Evolutionary conservation across 164 flowering plant species (phyloP).

Genomic region (Malania oleifera): DNA sequence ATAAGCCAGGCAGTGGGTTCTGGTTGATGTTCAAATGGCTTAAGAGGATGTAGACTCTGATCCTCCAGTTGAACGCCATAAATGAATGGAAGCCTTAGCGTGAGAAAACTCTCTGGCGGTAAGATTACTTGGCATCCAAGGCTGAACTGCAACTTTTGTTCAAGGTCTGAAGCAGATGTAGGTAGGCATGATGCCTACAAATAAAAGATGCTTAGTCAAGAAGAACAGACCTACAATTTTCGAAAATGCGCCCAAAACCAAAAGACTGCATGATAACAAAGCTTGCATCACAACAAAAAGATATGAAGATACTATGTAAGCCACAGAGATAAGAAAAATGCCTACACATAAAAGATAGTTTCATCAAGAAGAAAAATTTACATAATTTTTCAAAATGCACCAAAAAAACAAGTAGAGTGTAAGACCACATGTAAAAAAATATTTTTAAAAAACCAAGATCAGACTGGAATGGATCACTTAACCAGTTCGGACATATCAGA

Average conservation of each 20-base stretch:
- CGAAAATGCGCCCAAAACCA: neutral
- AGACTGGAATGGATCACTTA: too few species aligned
- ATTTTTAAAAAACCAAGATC: too few species aligned
- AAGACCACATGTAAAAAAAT: too few species aligned
- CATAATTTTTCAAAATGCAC: too few species aligned
- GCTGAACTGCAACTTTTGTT: conserved; percentile 58
- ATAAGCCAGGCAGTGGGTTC: conserved; percentile 78
- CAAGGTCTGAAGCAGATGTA: conserved; percentile 39
- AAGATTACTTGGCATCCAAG: conserved; percentile 67
- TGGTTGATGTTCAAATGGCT: conserved; percentile 59
- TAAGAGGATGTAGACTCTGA: conserved; percentile 55
- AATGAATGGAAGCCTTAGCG: conserved; percentile 77
- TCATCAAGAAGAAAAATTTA: too few species aligned
- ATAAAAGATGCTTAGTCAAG: conserved; percentile 1
- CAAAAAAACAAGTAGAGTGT: too few species aligned
- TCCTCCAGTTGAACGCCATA: conserved; percentile 74
- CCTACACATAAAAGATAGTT: too few species aligned
- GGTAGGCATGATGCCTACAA: conserved; percentile 70
- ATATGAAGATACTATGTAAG: too few species aligned
- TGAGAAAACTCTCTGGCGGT: conserved; percentile 88
- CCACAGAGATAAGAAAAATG: neutral
- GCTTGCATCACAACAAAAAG: too few species aligned
- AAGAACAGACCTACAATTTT: neutral
- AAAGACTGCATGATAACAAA: neutral
- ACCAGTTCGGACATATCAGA: too few species aligned